Evolutionary conservation across 441 rosid species (phyloP), one percentile per base, ranked within the genome.

Genomic region (Jatropha podagrica): DNA sequence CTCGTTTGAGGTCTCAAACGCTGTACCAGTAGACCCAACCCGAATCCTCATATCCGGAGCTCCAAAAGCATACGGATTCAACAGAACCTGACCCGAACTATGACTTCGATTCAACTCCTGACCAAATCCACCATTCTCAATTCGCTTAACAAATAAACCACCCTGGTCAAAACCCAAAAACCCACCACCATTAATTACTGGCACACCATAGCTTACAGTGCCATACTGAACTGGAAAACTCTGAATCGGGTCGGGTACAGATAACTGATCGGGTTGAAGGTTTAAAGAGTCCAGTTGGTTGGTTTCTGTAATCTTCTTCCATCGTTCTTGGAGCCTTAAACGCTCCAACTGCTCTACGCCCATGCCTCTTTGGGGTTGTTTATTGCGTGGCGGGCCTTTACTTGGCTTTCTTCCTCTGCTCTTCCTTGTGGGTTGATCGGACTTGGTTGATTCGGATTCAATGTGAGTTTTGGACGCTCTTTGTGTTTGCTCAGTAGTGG

Each of bases 281-380:
- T 42, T 68, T 41, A 52, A 58, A 60, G 75, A 32, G 15, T 60
- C 71, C 37, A 41, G 65, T 41, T 65, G 80, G 70, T 59, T 59
- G 23, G 65, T 38, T 56, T 79, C 82, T 51, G 71, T 71, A 63
- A 77, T 68, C 18, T 62, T 75, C 70, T 78, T 86, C 77, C 77
- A 70, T 20, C 66, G 74, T 76, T 88, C 88, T 42, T 87, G 87
- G 8, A 44, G 37, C 81, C 88, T 82, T 12, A 80, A 69, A 1
- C 77, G 79, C 83, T 94, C 97, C 8, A 94, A 92, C 79, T 86
- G 85, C 15, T 85, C 95, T 49, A 92, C 89, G 4, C 98, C 98
- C 92, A 88, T 88, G 6, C 98, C 98, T 76, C 98, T 86, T 73
- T 73, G 86, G 0, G 79, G 85, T 69, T 26, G 77, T 73, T 89